Evolutionary conservation across 257 asterid species (phyloP), one percentile per base, ranked within the genome.

Genomic region (Solanum arcanum): DNA sequence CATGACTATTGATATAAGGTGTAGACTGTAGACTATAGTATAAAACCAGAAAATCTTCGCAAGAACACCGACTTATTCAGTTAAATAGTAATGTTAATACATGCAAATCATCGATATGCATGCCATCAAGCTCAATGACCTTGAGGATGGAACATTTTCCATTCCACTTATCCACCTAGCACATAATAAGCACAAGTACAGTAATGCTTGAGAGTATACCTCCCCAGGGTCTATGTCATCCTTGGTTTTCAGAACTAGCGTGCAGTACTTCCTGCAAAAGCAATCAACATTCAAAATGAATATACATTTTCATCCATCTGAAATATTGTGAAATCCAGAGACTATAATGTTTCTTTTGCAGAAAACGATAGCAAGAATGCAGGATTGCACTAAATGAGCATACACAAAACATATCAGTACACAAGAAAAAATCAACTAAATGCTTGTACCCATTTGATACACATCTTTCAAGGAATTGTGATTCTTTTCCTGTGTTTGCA

Each of bases 401-500:
- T 9, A 31, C 7, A 9, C 29, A 44, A n/a, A 77, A 44, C 83
- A 77, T 42, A 44, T 44, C 83, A 76, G 83, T 25, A 76, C 60
- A 42, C 29, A 76, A 44, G 21, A 14, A 76, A 77, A 35, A 42
- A 77, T 25, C 12, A 80, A 80, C 68, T 29, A 29, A 68, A 27
- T 37, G 87, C 31, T 9, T 73, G 86, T 94, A 94, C 99, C 99
- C 99, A 87, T 93, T 94, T 29, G 96, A 94, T 49, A 97, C 92
- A 82, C 99, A 94, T 95, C 91, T 92, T 91, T 94, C 92, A 83
- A 95, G 98, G 91, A 97, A 97, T 90, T 39, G 90, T 46, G 98
- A 93, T 86, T 94, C 89, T 92, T 95, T 97, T 89, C 99, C 98
- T 62, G 99, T 94, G 91, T 97, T 95, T 81, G 98, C 94, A 86